Base-by-base conservation (phyloP, 805 yeast genomes). In the Monosporozyma unispora region DNA sequence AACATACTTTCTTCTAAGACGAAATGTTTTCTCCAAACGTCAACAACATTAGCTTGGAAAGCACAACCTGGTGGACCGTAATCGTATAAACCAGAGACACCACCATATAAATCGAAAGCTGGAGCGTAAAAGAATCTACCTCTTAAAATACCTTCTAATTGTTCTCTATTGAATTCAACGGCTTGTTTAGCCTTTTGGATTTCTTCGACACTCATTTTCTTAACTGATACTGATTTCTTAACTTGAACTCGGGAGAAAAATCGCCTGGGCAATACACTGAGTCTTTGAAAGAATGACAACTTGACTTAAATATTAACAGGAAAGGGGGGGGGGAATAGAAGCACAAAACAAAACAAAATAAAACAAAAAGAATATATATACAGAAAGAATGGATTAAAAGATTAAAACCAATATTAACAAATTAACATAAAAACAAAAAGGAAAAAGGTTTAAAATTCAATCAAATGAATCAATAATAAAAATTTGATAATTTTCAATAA, bases 61-160 rank as follows among this genome's bases (percentile, higher is more conserved):
- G 98, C 95, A 75, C 98, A 91, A 54, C 99, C 99, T 68, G 99
- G 97, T 55, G 99, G 99, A 73, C 99, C 99, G 67, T 90, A 93
- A 69, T 93, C 99, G 69, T 87, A 93, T 51, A 93, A 77, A 57
- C 99, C 99, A 45, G 96, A 87, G 44, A 93, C 98, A 69, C 99
- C 99, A 59, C 99, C 99, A 69, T 93, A 93, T 55, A 91, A 80
- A 67, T 93, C 99, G 63, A 93, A 93, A 33, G 98, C 83, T 56
- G 99, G 99, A 16, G 98, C 96, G 68, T 80, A 95, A 72, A 93
- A 93, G 75, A 93, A 93, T 67, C 99, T 81, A 70, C 97, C 84
- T 70, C 91, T 93, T 61, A 93, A 75, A 51, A 90, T 87, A 68
- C 85, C 82, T 70, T 93, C 99, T 63, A 93, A 76, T 55, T 79